phyloP scores from a whole-genome alignment of 768 basidiomycete species.

The Amanita pallidorosea region DNA sequence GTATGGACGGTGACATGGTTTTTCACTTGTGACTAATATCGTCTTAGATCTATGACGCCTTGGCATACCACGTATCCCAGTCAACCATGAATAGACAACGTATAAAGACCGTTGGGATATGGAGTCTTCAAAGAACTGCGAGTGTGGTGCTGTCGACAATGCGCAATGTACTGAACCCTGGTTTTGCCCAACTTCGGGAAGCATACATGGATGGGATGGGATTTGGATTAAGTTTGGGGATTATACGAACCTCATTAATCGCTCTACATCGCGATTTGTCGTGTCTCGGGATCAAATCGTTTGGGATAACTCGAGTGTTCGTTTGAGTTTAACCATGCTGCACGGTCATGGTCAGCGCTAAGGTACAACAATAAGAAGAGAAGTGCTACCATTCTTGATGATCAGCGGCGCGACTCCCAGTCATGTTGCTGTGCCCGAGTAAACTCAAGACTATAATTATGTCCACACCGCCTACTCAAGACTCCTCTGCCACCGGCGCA shows the following conservation, averaged over 20 bases:
- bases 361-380: neutral
- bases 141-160: slow-evolving; percentile 76
- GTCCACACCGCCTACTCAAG: neutral
- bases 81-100: slow-evolving; percentile 78
- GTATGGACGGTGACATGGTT: slow-evolving; percentile 21
- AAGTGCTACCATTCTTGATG: neutral
- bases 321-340: slow-evolving; percentile 49
- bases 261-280: neutral
- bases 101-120: slow-evolving; percentile 82
- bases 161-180: slow-evolving; percentile 66
- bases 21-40: neutral
- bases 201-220: slow-evolving; percentile 19
- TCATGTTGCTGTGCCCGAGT: neutral
- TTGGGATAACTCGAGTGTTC: slow-evolving; percentile 53
- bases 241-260: slow-evolving; percentile 2
- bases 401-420: neutral
- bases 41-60: slow-evolving; percentile 44
- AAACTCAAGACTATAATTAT: neutral
- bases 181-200: slow-evolving; percentile 35
- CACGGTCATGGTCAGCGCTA: slow-evolving; percentile 12
- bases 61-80: slow-evolving; percentile 91
- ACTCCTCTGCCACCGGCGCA: neutral
- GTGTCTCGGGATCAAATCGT: slow-evolving; percentile 4
- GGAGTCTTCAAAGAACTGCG: slow-evolving; percentile 93
- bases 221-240: slow-evolving; percentile 4